phyloP scores from a whole-genome alignment of 78 protist genomes.

The Polysphondylium violaceum region DNA sequence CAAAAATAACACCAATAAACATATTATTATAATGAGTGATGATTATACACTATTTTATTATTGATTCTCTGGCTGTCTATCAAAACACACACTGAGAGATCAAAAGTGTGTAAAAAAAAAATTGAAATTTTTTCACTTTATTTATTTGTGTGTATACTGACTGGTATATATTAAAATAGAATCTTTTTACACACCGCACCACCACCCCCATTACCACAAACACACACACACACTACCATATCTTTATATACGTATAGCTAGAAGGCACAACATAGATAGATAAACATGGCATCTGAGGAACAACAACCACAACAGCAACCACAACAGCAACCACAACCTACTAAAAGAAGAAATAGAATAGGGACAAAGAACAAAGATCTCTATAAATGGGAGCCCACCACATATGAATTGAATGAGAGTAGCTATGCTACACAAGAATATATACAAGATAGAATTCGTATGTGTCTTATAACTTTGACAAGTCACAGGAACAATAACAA shows the following conservation, averaged over 20 bases:
- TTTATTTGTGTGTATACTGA: background rate
- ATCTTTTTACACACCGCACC: background rate
- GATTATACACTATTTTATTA: too few relatives aligned
- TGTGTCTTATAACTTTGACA: background rate
- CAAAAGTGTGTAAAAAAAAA: too few relatives aligned
- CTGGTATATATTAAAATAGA: too few relatives aligned
- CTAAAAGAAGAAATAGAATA: constrained; percentile 55
- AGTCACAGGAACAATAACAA: background rate
- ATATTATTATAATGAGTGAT: too few relatives aligned
- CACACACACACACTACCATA: background rate
- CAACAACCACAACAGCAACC: background rate
- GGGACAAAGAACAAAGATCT: constrained; percentile 52
- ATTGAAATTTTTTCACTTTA: background rate
- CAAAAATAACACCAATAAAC: too few relatives aligned
- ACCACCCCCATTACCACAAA: background rate
- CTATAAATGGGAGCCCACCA: constrained; percentile 37
- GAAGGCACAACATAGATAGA: background rate
- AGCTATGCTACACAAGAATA: constrained; percentile 71
- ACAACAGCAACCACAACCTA: too few relatives aligned
- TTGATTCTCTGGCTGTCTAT: too few relatives aligned
- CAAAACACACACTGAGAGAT: too few relatives aligned
- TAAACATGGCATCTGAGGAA: background rate
- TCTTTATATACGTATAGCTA: background rate
- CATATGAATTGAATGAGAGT: constrained; percentile 42
- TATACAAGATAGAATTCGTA: constrained; percentile 75